phyloP scores from a whole-genome alignment of 2,329 filamentous ascomycete species.

The Fusarium phyllophilum region DNA sequence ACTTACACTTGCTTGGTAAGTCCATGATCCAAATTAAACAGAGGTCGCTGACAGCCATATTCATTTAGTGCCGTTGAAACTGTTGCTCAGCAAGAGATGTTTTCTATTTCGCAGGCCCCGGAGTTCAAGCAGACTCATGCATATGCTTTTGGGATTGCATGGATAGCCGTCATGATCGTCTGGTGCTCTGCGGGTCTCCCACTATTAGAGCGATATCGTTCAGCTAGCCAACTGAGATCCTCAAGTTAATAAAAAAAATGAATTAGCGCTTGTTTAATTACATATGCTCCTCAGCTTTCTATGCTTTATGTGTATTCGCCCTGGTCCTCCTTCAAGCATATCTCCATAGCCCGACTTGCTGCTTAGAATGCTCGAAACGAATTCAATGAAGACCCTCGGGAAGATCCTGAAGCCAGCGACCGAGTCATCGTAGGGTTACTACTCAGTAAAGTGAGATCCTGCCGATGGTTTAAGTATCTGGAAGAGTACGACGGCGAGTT shows the following conservation, averaged over 20 bases:
- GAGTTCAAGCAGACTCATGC: no score
- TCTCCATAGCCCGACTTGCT: not conserved
- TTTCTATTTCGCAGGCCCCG: no score
- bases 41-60: no score
- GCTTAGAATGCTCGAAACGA: not conserved
- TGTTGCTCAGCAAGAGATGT: no score
- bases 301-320: fast-evolving
- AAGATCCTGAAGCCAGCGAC: not conserved
- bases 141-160: no score
- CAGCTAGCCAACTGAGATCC: no score
- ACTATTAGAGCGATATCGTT: no score
- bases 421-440: not conserved
- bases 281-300: fast-evolving
- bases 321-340: fast-evolving
- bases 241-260: fast-evolving
- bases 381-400: not conserved
- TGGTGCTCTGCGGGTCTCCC: no score
- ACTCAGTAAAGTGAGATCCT: fast-evolving
- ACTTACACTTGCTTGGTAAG: not conserved
- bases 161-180: no score
- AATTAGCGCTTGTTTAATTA: fast-evolving
- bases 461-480: fast-evolving
- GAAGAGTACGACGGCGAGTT: fast-evolving
- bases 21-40: no score
- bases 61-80: no score